Evolutionary conservation across 345 rosid genomes (phyloP).

Genomic region (Syzygium aromaticum): DNA sequence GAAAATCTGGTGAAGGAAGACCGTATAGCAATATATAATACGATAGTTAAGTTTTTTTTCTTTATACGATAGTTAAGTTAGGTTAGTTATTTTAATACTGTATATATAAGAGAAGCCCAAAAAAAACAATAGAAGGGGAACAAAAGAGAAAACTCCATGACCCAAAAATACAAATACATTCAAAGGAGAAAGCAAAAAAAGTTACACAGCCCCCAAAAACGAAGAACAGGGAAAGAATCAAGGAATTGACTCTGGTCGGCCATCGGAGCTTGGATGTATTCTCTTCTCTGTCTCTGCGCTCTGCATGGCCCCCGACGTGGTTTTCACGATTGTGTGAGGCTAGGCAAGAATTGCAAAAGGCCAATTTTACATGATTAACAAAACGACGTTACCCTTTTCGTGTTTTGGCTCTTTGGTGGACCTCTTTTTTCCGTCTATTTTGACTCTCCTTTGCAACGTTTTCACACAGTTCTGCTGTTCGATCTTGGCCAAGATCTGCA

Average conservation of each 20-base stretch:
- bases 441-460: background rate
- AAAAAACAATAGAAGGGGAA: background rate
- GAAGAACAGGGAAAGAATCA: background rate
- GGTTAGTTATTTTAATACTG: background rate
- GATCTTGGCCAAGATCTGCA: background rate
- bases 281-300: background rate
- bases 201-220: background rate
- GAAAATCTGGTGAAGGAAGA: background rate
- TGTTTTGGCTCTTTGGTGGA: background rate
- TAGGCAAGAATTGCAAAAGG: background rate
- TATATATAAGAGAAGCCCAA: background rate
- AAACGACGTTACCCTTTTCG: background rate
- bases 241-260: background rate
- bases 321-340: background rate
- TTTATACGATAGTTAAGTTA: background rate
- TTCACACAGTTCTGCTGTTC: too few relatives aligned
- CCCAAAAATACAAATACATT: background rate
- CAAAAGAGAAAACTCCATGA: background rate
- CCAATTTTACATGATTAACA: background rate
- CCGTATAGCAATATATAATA: too few relatives aligned
- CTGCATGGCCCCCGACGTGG: background rate
- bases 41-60: too few relatives aligned
- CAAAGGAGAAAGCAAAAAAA: background rate
- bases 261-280: background rate
- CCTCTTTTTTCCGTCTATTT: background rate